Percentiles rank a stretch among this genome's conserved stretches.
Evolutionary conservation across 805 yeast genomes (phyloP).

Genomic region (Kodamaea hsintzibuensis): DNA sequence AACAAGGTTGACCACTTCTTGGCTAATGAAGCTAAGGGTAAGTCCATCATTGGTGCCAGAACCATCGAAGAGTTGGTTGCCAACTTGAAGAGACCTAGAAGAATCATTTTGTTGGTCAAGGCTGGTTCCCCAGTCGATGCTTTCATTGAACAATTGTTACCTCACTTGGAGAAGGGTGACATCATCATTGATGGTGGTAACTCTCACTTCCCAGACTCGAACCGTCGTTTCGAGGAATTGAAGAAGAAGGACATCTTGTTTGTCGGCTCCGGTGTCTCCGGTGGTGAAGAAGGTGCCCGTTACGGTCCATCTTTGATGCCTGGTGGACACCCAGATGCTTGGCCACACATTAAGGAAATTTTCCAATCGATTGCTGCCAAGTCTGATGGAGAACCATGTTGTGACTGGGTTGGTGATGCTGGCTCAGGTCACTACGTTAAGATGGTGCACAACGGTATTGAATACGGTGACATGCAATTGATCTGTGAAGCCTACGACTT

Average conservation of each 20-base stretch:
- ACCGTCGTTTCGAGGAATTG: constrained; percentile 93
- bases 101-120: constrained; percentile 90
- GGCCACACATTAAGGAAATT: constrained; percentile 97
- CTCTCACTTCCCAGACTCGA: constrained; percentile 98
- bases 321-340: constrained; percentile 96
- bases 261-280: constrained; percentile 99
- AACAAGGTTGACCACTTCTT: constrained; percentile 93
- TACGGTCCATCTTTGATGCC: constrained; percentile 99
- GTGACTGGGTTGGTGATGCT: constrained; percentile 99
- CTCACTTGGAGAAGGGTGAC: constrained; percentile 93
- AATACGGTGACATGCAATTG: constrained; percentile 99
- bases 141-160: constrained; percentile 84
- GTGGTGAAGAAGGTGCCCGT: constrained; percentile 99
- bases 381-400: constrained; percentile 98
- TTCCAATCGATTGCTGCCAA: constrained; percentile 96
- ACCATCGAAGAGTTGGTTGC: constrained; percentile 85
- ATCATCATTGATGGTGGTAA: constrained; percentile 99
- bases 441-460: constrained; percentile 99
- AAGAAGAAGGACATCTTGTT: constrained; percentile 83
- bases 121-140: constrained; percentile 95
- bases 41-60: constrained; percentile 92
- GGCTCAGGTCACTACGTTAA: constrained; percentile 99
- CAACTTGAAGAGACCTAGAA: constrained; percentile 95
- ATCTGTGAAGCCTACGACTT: constrained; percentile 97
- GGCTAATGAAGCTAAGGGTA: constrained; percentile 95